Base-by-base conservation (phyloP, 2,329 filamentous ascomycete species). In the Penicillium sp. region DNA sequence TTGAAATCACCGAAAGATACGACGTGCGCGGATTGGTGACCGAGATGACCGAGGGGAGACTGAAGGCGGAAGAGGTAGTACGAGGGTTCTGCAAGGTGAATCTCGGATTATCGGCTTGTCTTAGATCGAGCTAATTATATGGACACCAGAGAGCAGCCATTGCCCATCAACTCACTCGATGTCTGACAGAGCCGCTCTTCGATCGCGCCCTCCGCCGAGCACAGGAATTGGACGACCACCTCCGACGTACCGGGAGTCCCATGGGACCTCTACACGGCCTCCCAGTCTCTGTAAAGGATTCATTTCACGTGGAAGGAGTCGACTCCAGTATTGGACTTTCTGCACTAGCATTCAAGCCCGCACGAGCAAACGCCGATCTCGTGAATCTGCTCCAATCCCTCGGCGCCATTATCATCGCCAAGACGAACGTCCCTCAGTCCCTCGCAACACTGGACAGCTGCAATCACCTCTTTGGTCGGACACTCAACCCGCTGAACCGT, bases 371-470 rank as follows among this genome's bases (percentile, higher is more conserved):
- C 62, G 76, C 81, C 0, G 74, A 77, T 0, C 69, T 87, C 6
- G 79, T 86, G 0, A 73, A 79, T 7, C 70, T 86, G 1, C 66
- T 88, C 3, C 68, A 80, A 24, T 72, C 75, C 15, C 73, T 82
- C 0, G 86, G 86, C 1, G 84, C 84, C 1, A 75, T 88, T 0
- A 69, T 85, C n/a, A 85, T 87, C 56, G 77, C 80, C 56, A 88
- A 88, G 67, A 88, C 85, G 0, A 87, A 87, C 57, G 73, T 88
- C 2, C 84, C 85, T 1, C 79, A 82, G 53, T 79, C 78, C 0
- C 66, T 82, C 49, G 72, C 72, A 57, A 73, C 75, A 6, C 64
- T 81, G 35, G 83, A 86, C 61, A 78, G 75, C 4, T 75, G 79
- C 35, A 86, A 83, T 63, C 78, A 84, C 58, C 61, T 86, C 18